These are phyloP conservation scores for Aspergillaceae sp. DNA, from an alignment of 2,329 filamentous ascomycete genomes.

Conservation along the genomic window DNA sequence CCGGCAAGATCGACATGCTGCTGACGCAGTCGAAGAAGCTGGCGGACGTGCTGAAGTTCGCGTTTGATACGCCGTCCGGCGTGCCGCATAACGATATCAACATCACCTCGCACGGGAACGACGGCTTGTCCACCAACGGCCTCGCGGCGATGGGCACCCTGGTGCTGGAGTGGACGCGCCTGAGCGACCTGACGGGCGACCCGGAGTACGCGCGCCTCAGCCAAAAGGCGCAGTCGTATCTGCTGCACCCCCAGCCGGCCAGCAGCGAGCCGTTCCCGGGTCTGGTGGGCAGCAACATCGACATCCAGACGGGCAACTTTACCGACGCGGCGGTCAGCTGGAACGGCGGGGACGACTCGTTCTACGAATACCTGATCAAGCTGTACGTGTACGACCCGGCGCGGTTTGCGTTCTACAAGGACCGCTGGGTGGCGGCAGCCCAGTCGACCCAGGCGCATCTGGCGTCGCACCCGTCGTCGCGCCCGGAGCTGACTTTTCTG, in stretches of 20 bases:
- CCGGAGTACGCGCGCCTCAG: conserved; percentile 56
- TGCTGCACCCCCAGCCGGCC: conserved; percentile 57
- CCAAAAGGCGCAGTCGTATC: conserved; percentile 59
- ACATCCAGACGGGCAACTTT: conserved; percentile 58
- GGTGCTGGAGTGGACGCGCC: conserved; percentile 73
- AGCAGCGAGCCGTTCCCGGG: conserved; percentile 66
- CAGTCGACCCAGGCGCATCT: conserved; percentile 68
- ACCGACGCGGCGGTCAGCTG: conserved; percentile 61
- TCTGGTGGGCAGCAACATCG: conserved; percentile 60
- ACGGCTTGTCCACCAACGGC: conserved; percentile 53
- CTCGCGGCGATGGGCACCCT: conserved; percentile 70
- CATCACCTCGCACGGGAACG: conserved; percentile 47
- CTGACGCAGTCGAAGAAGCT: conserved; percentile 60
- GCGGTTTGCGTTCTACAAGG: conserved; percentile 57
- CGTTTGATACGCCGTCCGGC: conserved; percentile 68
- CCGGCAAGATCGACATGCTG: conserved; percentile 48
- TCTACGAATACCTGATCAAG: conserved; percentile 86
- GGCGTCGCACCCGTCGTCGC: conserved; percentile 56
- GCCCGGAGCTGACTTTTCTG: conserved; percentile 63
- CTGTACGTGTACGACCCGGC: conserved; percentile 72
- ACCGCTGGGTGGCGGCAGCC: conserved; percentile 66
- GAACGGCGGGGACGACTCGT: conserved; percentile 69
- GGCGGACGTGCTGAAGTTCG: conserved; percentile 64
- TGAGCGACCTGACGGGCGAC: conserved; percentile 67
- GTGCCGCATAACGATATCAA: conserved; percentile 63